Conservation (phyloP, 805 yeast genomes). For the Wickerhamomyces rabaulensis region DNA sequence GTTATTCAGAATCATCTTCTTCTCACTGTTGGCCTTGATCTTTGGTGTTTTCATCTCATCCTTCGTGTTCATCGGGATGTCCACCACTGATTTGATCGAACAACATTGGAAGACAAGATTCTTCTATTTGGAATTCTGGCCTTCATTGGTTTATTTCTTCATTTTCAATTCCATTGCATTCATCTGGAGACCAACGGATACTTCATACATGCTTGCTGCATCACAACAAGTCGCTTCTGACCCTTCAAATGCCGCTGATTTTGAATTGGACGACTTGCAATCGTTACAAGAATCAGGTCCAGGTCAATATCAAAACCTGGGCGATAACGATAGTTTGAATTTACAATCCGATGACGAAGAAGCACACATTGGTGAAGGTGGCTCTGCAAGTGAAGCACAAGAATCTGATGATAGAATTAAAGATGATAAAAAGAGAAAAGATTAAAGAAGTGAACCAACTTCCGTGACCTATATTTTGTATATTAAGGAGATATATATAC, state of each 20-base stretch:
- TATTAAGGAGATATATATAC: no score
- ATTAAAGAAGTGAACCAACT: not conserved
- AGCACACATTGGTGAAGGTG: not conserved
- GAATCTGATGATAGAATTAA: not conserved
- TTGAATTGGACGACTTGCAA: conserved; percentile 53
- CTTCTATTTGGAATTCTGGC: conserved; percentile 92
- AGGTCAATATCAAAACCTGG: conserved; percentile 26
- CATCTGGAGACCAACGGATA: conserved; percentile 97
- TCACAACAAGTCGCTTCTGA: conserved; percentile 89
- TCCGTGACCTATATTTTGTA: not conserved
- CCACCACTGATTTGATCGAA: conserved; percentile 72
- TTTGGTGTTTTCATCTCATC: conserved; percentile 68
- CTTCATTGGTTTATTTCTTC: conserved; percentile 77
- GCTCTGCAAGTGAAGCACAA: not conserved
- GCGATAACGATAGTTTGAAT: conserved; percentile 23
- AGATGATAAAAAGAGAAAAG: not conserved
- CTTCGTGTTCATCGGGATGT: conserved; percentile 66
- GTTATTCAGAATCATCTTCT: conserved; percentile 68
- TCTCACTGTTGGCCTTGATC: conserved; percentile 63
- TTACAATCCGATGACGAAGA: conserved; percentile 18
- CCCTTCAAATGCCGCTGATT: conserved; percentile 62
- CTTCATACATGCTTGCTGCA: conserved; percentile 90
- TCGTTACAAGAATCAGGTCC: conserved; percentile 34
- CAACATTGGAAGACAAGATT: conserved; percentile 89
- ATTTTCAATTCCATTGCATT: conserved; percentile 81